Conservation (phyloP, 2,329 filamentous ascomycete species). For the Exserohilum turcica region DNA sequence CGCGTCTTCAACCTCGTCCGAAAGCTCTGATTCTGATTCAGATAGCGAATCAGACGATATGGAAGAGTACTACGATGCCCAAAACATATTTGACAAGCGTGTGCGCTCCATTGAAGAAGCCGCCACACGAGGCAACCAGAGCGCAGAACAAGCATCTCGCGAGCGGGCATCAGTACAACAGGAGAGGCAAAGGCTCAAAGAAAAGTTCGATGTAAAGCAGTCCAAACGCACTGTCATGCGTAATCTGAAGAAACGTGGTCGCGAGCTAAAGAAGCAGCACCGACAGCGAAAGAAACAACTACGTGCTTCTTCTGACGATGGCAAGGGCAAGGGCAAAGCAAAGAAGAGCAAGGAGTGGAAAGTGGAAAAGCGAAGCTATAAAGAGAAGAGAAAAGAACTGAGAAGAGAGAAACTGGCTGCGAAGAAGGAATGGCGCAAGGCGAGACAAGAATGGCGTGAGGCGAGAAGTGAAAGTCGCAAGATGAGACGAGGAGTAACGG, state of each 20-base stretch:
- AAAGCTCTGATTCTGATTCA: slow-evolving; percentile 27
- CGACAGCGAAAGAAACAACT: slow-evolving; percentile 26
- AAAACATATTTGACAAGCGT: slow-evolving; percentile 21
- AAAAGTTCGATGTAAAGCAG: slow-evolving; percentile 22
- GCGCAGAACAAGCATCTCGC: slow-evolving; percentile 21
- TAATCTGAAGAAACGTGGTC: slow-evolving; percentile 14
- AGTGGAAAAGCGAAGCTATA: slow-evolving; percentile 29
- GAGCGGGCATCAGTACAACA: slow-evolving; percentile 31
- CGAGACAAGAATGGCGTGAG: slow-evolving; percentile 10
- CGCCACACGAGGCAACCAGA: slow-evolving; percentile 33
- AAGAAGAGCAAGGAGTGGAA: slow-evolving; percentile 32
- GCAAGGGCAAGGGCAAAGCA: slow-evolving; percentile 26
- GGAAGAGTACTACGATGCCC: slow-evolving; percentile 15
- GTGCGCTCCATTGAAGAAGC: slow-evolving; percentile 33
- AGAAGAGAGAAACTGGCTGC: slow-evolving; percentile 18
- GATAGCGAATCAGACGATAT: slow-evolving; percentile 21
- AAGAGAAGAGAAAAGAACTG: slow-evolving; percentile 27
- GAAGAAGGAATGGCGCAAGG: slow-evolving; percentile 26
- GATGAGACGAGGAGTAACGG: not conserved
- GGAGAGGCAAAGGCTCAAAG: slow-evolving; percentile 26
- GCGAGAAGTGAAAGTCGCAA: not conserved
- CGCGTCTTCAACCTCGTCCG: slow-evolving; percentile 30
- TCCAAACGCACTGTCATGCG: slow-evolving; percentile 22
- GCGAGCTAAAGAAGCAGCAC: slow-evolving; percentile 26
- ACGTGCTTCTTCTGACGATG: slow-evolving; percentile 12